Percentiles rank a stretch among this genome's conserved stretches.
Evolutionary conservation across 495 filamentous ascomycete genomes (phyloP).

Genomic region (Achaetomiella virescens): DNA sequence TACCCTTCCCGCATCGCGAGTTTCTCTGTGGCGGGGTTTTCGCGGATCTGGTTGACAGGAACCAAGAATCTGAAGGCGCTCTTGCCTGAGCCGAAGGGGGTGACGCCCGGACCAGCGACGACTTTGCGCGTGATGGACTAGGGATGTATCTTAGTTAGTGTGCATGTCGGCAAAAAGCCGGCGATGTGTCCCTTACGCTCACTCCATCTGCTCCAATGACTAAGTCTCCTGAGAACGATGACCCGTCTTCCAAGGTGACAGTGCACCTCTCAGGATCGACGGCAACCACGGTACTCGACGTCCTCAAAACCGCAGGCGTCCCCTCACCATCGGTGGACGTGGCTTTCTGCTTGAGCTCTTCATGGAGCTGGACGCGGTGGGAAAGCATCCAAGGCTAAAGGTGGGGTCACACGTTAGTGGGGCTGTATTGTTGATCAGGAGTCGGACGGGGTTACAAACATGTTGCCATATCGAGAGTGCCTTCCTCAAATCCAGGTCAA

Average conservation of each 20-base stretch:
- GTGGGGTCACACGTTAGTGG: no score
- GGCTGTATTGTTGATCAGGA: no score
- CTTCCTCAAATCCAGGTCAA: conserved; percentile 1
- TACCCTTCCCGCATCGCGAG: conserved; percentile 34
- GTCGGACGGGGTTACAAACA: not conserved
- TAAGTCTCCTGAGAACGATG: conserved; percentile 27
- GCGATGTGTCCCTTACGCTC: conserved; percentile 21
- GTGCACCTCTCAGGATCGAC: conserved; percentile 40
- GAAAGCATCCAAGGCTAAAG: conserved; percentile 10
- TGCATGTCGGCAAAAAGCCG: no score
- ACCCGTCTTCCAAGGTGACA: conserved; percentile 39
- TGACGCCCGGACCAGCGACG: not conserved
- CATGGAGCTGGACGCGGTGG: conserved; percentile 8
- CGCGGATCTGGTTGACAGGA: conserved; percentile 33
- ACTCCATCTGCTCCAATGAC: conserved; percentile 37
- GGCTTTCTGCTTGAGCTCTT: conserved; percentile 1
- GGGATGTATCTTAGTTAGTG: conserved; percentile 4
- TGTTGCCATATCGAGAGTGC: not conserved
- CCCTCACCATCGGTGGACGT: not conserved
- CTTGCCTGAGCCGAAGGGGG: conserved; percentile 33
- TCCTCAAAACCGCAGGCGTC: not conserved
- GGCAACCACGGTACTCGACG: conserved; percentile 25
- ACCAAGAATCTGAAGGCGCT: conserved; percentile 57
- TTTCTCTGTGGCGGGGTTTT: conserved; percentile 39
- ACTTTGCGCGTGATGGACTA: conserved; percentile 16